phyloP scores from a whole-genome alignment of 1,139 yeast genomes.

The Meyerozyma athensensis region DNA sequence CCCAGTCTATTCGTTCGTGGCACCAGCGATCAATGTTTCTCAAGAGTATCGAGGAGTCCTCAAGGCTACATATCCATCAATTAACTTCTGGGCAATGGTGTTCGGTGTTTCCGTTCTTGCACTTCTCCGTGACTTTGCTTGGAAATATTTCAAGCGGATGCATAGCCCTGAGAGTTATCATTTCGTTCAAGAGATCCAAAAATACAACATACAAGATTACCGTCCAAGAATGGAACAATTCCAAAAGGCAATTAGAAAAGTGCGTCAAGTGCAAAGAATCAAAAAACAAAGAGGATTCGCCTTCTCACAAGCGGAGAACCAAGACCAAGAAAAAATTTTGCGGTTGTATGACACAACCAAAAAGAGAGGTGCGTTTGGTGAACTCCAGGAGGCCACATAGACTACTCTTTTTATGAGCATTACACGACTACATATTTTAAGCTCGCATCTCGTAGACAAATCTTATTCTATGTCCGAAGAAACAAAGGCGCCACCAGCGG shows the following conservation, averaged over 20 bases:
- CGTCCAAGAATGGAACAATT: conserved; percentile 95
- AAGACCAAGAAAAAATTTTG: conserved; percentile 85
- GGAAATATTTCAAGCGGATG: conserved; percentile 94
- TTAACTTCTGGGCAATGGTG: conserved; percentile 80
- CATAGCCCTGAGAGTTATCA: conserved; percentile 90
- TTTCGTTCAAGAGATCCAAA: conserved; percentile 94
- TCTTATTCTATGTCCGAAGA: neutral
- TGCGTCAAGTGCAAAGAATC: conserved; percentile 96
- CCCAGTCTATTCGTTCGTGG: conserved; percentile 83
- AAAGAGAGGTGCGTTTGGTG: conserved; percentile 52
- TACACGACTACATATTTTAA: conserved; percentile 1
- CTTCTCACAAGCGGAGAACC: conserved; percentile 91
- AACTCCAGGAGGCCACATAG: conserved; percentile 24
- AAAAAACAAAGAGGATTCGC: conserved; percentile 98
- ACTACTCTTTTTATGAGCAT: neutral
- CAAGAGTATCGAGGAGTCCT: conserved; percentile 80
- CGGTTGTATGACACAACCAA: conserved; percentile 93
- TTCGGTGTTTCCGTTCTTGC: conserved; percentile 75
- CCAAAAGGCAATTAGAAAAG: conserved; percentile 95
- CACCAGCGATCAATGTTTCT: conserved; percentile 81
- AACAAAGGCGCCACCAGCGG: neutral
- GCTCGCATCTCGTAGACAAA: conserved; percentile 1
- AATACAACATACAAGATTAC: conserved; percentile 88
- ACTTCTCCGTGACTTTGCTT: conserved; percentile 78
- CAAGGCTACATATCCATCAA: conserved; percentile 69